A percentile compares a stretch with the other conserved stretches of the same genome.
phyloP scores from a whole-genome alignment of 2,329 filamentous ascomycete genomes.

The Eurotiales sp. region DNA sequence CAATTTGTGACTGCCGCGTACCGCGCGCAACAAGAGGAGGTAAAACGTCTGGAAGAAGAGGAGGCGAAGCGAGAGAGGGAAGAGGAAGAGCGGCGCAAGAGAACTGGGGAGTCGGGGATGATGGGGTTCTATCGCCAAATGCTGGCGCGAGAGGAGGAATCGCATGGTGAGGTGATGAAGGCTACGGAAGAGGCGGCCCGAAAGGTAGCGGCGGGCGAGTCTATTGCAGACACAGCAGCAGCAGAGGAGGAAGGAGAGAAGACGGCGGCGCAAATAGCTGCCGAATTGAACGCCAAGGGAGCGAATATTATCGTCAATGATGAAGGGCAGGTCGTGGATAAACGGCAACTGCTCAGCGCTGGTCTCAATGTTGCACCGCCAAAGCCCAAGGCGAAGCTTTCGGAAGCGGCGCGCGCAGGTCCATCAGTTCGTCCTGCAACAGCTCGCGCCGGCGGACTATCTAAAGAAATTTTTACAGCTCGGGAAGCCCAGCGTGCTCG shows the following conservation, averaged over 20 bases:
- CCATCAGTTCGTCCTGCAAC: constrained; percentile 18
- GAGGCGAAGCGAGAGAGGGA: constrained; percentile 52
- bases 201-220: constrained; percentile 32
- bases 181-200: constrained; percentile 47
- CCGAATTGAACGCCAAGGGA: constrained; percentile 49
- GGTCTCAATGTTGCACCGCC: constrained; percentile 56
- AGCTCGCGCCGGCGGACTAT: constrained; percentile 17
- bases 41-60: constrained; percentile 54
- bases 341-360: constrained; percentile 58
- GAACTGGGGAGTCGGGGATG: constrained; percentile 52
- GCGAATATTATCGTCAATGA: constrained; percentile 59
- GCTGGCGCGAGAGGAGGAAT: constrained; percentile 55
- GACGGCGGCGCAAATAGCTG: constrained; percentile 52
- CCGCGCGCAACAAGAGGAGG: constrained; percentile 61
- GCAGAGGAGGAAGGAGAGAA: constrained; percentile 40
- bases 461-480: constrained; percentile 32
- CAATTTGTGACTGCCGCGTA: constrained; percentile 65
- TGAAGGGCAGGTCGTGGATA: constrained; percentile 62
- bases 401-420: neutral
- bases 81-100: constrained; percentile 49
- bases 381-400: constrained; percentile 45
- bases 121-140: constrained; percentile 59
- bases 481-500: constrained; percentile 48
- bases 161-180: constrained; percentile 55
- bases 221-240: constrained; percentile 18